phyloP scores from a whole-genome alignment of 2,329 filamentous ascomycete genomes.

The Fusarium nelsonii region DNA sequence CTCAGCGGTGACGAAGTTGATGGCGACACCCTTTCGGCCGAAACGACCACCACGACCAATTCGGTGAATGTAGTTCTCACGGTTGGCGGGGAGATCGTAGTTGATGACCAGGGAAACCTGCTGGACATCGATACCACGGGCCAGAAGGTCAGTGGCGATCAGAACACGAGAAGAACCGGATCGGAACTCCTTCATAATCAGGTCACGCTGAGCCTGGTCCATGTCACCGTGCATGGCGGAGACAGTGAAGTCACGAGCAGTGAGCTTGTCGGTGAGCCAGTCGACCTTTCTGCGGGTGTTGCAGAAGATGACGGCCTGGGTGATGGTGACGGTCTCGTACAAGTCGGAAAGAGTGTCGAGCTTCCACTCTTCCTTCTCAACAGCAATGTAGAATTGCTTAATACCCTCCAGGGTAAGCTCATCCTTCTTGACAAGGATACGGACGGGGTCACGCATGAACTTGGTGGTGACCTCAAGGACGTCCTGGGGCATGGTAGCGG shows the following conservation, averaged over 20 bases:
- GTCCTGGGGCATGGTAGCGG: constrained; percentile 98
- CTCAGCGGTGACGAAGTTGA: constrained; percentile 99
- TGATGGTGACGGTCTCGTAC: constrained; percentile 99
- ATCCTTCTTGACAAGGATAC: constrained; percentile 99
- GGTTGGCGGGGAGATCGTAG: constrained; percentile 98
- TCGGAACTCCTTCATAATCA: constrained; percentile 99
- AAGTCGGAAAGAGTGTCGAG: constrained; percentile 98
- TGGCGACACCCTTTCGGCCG: constrained; percentile 99
- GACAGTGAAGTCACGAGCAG: constrained; percentile 97
- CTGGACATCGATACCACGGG: constrained; percentile 99
- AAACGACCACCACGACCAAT: constrained; percentile 99
- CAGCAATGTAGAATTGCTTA: constrained; percentile 99
- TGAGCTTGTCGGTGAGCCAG: constrained; percentile 99
- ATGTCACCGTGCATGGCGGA: constrained; percentile 99
- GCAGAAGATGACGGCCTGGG: constrained; percentile 99
- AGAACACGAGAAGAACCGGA: constrained; percentile 98
- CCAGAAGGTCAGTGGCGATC: constrained; percentile 96
- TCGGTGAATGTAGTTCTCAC: constrained; percentile 99
- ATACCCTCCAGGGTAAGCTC: constrained; percentile 99
- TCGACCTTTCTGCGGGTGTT: constrained; percentile 99
- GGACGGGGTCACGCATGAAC: constrained; percentile 99
- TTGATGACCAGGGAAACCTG: constrained; percentile 99
- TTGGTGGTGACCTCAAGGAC: constrained; percentile 99
- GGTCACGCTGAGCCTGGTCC: constrained; percentile 96
- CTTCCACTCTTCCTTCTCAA: constrained; percentile 99